These are phyloP conservation scores for Hamamelis virginiana DNA, from an alignment of 164 flowering plant species.

Conservation along the genomic window DNA sequence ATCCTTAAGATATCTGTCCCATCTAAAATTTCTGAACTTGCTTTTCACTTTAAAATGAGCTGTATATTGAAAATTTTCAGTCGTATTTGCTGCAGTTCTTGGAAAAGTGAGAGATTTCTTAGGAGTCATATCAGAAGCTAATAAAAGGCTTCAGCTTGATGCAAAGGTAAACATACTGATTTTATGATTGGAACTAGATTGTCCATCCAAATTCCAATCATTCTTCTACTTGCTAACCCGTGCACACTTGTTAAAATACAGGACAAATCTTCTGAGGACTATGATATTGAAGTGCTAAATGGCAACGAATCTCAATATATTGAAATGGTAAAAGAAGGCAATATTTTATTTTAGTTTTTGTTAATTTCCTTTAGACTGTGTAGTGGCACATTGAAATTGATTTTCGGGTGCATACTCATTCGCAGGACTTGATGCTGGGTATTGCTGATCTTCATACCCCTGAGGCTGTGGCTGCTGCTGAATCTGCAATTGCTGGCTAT, in stretches of 20 bases:
- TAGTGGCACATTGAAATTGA: not conserved
- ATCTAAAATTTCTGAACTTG: too few species aligned
- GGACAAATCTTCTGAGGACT: slow-evolving; percentile 48
- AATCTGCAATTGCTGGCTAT: slow-evolving; percentile 56
- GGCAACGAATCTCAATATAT: slow-evolving; percentile 74
- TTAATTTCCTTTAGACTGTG: not conserved
- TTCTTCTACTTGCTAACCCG: not conserved
- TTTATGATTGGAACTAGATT: not conserved
- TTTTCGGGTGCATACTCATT: not conserved
- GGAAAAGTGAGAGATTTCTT: slow-evolving; percentile 75
- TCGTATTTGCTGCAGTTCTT: slow-evolving; percentile 45
- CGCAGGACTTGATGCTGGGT: slow-evolving; percentile 83
- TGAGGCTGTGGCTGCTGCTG: slow-evolving; percentile 89
- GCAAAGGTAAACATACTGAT: slow-evolving; percentile 38
- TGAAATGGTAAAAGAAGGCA: slow-evolving; percentile 59
- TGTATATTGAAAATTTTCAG: not conserved
- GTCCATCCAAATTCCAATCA: not conserved
- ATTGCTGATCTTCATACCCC: slow-evolving; percentile 86
- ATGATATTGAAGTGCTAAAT: slow-evolving; percentile 71
- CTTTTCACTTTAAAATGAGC: too few species aligned
- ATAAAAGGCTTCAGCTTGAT: slow-evolving; percentile 53
- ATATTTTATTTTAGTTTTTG: not conserved
- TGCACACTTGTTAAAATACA: slow-evolving; percentile 13
- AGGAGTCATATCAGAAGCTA: slow-evolving; percentile 75
- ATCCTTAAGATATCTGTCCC: too few species aligned